Evolutionary conservation across 352 stramenopile genomes (phyloP).

Genomic region (Phytophthora pluvialis): DNA sequence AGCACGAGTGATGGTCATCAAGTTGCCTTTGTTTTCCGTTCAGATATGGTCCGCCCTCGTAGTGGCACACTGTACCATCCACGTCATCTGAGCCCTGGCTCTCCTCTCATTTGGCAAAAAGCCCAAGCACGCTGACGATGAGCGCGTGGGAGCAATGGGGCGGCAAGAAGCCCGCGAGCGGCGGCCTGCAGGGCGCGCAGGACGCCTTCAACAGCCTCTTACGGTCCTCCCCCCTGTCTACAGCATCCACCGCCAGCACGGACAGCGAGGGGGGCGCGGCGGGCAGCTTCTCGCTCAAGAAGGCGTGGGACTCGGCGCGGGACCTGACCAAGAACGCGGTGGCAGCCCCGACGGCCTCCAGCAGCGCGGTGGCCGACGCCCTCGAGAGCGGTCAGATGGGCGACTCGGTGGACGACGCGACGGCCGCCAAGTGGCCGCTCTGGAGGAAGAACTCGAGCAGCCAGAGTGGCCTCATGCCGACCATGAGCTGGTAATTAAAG

Average conservation of each 20-base stretch:
- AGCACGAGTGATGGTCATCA: constrained; percentile 7
- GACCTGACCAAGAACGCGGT: constrained; percentile 53
- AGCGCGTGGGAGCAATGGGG: constrained; percentile 82
- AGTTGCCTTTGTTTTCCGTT: constrained; percentile 1
- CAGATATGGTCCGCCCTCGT: constrained; percentile 12
- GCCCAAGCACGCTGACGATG: constrained; percentile 5
- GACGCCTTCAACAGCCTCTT: constrained; percentile 64
- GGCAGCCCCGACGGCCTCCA: constrained; percentile 8
- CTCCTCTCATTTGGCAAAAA: constrained; percentile 6
- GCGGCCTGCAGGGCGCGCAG: constrained; percentile 41
- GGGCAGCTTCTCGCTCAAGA: constrained; percentile 51
- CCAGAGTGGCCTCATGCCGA: constrained; percentile 42
- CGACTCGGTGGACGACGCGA: constrained; percentile 27
- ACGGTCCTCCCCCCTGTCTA: constrained; percentile 54
- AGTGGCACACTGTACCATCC: constrained; percentile 14
- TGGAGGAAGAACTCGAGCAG: constrained; percentile 50
- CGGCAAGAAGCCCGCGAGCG: constrained; percentile 54
- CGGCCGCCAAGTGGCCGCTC: constrained; percentile 43
- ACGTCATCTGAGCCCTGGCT: constrained; percentile 1
- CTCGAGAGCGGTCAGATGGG: constrained; percentile 56
- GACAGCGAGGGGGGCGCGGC: constrained; percentile 24
- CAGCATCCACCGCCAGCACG: constrained; percentile 42
- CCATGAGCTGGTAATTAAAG: constrained; percentile 60
- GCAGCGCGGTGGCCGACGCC: constrained; percentile 22
- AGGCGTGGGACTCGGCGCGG: constrained; percentile 69